Evolutionary conservation across 345 rosid genomes (phyloP), one percentile per base, ranked within the genome.

Genomic region (Gynandropsis gynandra): DNA sequence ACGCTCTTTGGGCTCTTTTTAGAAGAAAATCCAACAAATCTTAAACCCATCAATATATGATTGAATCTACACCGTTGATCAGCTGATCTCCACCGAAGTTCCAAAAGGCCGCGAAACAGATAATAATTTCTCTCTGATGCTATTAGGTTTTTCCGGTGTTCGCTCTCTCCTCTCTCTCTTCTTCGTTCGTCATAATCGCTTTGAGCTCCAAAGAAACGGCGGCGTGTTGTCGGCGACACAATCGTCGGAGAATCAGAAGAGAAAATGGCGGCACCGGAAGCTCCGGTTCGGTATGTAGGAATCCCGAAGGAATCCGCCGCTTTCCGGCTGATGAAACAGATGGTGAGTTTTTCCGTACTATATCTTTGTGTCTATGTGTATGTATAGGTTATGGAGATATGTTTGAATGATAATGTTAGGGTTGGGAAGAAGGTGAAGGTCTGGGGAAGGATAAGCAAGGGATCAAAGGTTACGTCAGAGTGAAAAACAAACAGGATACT

Each of bases 381-480:
- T 10, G 40, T 47, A 1, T 9, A 35, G 32, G 27, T 62, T 56
- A 44, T 5, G 4, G n/a, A 11, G 12, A 18, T 33, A 29, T 32
- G 11, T 31, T 50, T 52, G 58, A 50, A 42, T 62, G 54, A 10
- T 48, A 55, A 33, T 16, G 35, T 41, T 49, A 87, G 98, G 98
- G 98, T 18, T 87, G 97, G 97, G 98, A 92, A 67, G 98, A 92
- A 80, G 95, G 98, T 68, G 95, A 92, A 75, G 97, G 98, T 50
- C 80, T 92, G 1, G 97, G 98, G 53, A 92, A 87, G 68, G 97
- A 92, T 55, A 92, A 85, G 73, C 98, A 92, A 73, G 97, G 97
- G 50, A 87, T 92, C 68, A 92, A 92, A 63, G 90, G 95, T 45
- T 47, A 87, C 33, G 83, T 92, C 31, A 78, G 80, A 71, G 90